Base-by-base conservation (phyloP, 2,329 filamentous ascomycete species). In the Ceratocystis papillata region DNA sequence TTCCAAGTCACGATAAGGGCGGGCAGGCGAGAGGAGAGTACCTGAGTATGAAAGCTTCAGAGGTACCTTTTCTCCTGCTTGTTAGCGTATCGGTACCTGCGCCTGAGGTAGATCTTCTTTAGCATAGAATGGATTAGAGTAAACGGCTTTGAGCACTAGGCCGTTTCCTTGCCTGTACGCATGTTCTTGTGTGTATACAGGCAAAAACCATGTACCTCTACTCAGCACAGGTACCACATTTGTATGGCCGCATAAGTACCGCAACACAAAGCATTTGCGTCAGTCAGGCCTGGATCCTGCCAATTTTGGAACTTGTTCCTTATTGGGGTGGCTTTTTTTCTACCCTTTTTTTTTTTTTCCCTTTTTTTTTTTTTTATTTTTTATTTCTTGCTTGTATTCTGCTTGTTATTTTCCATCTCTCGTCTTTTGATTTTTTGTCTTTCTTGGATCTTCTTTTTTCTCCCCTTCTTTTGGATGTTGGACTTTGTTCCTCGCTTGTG, bases 251-350 rank as follows among this genome's bases (percentile, higher is more conserved):
- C 44, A 37, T n/a, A 63, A 48, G 61, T 48, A 63, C 44, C 22
- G 44, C 46, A 45, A 63, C 61, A 37, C 22, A 1, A 41, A 33
- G 20, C 61, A 33, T 28, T 33, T 63, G 61, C 44, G 44, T 33
- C 61, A n/a, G 44, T 48, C 61, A 28, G 61, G 44, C 61, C 41
- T 28, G 41, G 17, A 22, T 25, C 44, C 41, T 63, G 12, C 41
- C 22, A 48, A 46, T 63, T 37, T 59, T 33, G 28, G 55, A 45
- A 60, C 50, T 15, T 46, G 50, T 20, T 25, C 41, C 64, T 59
- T 65, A 30, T 44, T 62, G 28, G 59, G 28, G 64, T 65, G 53
- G 64, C 37, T 65, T 65, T 65, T 65, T 50, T 37, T 62, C 12
- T 15, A 7, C 6, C 30, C 33, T 48, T 20, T 65, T 17, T 62